Evolutionary conservation across 2,329 filamentous ascomycete genomes (phyloP), one percentile per base, ranked within the genome.

Genomic region (Bisporella sp.): DNA sequence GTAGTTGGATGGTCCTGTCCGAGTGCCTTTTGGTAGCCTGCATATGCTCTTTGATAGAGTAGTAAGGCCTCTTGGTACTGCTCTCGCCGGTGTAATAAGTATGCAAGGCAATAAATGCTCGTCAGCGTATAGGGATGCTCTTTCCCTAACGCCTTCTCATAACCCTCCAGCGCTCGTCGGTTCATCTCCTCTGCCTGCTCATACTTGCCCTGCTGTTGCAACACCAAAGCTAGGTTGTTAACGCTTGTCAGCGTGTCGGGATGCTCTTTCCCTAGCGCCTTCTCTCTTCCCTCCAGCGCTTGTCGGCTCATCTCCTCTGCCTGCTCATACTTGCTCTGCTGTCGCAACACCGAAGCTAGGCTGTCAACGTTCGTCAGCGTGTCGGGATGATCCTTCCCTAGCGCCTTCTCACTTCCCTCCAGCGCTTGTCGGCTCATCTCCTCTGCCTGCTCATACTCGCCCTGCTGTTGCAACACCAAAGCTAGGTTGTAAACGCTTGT

Each of bases 21-120:
- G 42, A 57, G 48, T 45, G 40, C 47, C 51, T 11, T 47, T 42
- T 54, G 48, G 45, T 37, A 57, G 43, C 55, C 54, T 47, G 37
- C 46, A 45, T 42, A 51, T 31, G 56, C 56, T 40, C 54, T 56
- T 45, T 54, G n/a, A 44, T 57, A 56, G 39, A 57, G 54, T 51
- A 51, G 29, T 29, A 47, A 47, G 48, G 54, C 54, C 48, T 54
- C 51, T 40, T 51, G 32, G 45, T 56, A 54, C 49, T 54, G 21
- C 28, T 50, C 32, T 49, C 41, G 50, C n/a, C 48, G 51, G 31
- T 53, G 48, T 48, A 56, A 50, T 35, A 57, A 35, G 47, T 52
- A 50, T 8, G 54, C 55, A 51, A 57, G 55, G 45, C 32, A 49
- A 31, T 51, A 48, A 45, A 56, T 46, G 42, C 47, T 56, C 21